phyloP scores from a whole-genome alignment of 192 early-diverging fungal genomes.

The Linnemannia schmuckeri region DNA sequence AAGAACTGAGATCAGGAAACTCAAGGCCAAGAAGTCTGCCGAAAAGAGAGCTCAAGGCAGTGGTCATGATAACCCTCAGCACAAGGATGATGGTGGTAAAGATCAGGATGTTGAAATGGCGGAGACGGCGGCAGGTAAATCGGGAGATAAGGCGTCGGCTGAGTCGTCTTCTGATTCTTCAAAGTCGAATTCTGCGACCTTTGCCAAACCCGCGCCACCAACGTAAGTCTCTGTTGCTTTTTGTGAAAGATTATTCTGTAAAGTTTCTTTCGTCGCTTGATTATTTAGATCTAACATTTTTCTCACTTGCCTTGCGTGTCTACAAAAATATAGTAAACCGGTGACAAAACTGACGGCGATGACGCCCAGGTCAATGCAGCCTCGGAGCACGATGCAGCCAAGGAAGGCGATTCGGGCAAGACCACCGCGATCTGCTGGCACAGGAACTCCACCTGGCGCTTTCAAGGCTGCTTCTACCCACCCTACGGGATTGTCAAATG shows the following conservation, averaged over 20 bases:
- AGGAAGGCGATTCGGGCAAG: background rate
- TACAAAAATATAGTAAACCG: background rate
- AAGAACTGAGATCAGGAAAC: slow-evolving; percentile 11
- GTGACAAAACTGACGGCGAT: background rate
- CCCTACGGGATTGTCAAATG: background rate
- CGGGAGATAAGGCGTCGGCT: background rate
- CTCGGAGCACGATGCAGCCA: background rate
- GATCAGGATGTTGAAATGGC: background rate
- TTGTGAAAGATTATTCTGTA: too few species aligned
- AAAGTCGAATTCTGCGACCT: too few species aligned
- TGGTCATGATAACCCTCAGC: background rate
- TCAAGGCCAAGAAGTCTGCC: background rate
- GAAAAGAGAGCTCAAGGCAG: background rate
- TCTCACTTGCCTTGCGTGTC: background rate
- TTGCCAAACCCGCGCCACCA: too few species aligned
- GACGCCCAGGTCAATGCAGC: slow-evolving; percentile 19
- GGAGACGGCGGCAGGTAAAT: background rate
- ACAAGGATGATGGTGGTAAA: background rate
- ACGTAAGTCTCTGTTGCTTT: too few species aligned
- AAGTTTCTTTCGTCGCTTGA: too few species aligned
- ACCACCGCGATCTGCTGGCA: background rate
- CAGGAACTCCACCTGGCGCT: background rate
- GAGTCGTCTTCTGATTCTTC: too few species aligned
- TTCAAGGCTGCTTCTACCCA: slow-evolving; percentile 18
- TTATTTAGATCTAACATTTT: background rate